Percentiles rank a stretch among this genome's conserved stretches.
These are phyloP conservation scores for Clarkia xantiana DNA, from an alignment of 345 rosid genomes.

Conservation along the genomic window DNA sequence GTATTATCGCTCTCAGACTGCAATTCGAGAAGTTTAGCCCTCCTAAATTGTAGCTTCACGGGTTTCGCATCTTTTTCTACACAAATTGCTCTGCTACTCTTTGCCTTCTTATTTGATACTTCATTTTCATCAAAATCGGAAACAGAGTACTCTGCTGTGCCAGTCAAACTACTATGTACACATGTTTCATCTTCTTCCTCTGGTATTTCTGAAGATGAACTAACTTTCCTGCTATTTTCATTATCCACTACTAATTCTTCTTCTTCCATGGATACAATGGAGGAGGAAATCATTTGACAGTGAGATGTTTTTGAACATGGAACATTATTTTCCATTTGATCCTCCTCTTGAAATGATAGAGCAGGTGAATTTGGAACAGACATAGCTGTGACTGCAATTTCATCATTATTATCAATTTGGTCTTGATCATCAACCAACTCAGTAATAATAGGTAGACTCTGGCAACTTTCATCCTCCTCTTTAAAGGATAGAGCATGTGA, in stretches of 20 bases:
- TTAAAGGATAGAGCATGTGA: slow-evolving; percentile 1
- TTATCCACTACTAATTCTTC: too few species aligned
- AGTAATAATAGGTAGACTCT: background rate
- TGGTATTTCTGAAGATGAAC: background rate
- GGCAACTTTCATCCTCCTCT: too few species aligned
- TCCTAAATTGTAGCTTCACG: slow-evolving; percentile 40
- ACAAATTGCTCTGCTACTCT: background rate
- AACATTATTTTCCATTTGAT: too few species aligned
- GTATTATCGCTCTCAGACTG: slow-evolving; percentile 26
- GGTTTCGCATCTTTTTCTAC: slow-evolving; percentile 21
- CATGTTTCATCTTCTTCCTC: slow-evolving; percentile 2
- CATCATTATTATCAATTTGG: too few species aligned
- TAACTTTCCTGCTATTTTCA: too few species aligned
- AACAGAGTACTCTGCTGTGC: slow-evolving; percentile 2
- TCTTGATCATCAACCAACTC: background rate
- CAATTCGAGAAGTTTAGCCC: slow-evolving; percentile 45
- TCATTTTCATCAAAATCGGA: slow-evolving; percentile 3
- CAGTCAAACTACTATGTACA: background rate
- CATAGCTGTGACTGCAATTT: background rate
- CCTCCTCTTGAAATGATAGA: slow-evolving; percentile 1
- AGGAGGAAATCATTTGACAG: too few species aligned
- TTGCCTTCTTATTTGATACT: background rate
- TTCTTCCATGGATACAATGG: too few species aligned
- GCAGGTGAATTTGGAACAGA: background rate
- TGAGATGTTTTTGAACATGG: too few species aligned